A percentile compares a stretch with the other conserved stretches of the same genome.
Conservation (phyloP, 345 rosid species). For the Adansonia digitata region DNA sequence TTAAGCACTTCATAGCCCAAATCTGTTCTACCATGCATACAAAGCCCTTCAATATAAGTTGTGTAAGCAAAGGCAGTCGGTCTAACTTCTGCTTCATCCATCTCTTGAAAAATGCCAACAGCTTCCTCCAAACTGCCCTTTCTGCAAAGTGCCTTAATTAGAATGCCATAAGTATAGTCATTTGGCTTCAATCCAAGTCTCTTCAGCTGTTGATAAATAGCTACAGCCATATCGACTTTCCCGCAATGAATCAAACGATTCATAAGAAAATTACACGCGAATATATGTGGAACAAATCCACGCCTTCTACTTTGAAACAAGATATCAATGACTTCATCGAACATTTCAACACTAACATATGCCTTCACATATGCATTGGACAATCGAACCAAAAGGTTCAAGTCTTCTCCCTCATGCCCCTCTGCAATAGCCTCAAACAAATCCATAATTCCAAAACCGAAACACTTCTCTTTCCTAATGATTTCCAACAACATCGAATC, state of each 20-base stretch:
- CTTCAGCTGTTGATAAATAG: slow-evolving; percentile 44
- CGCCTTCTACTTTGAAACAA: slow-evolving; percentile 29
- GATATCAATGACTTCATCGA: slow-evolving; percentile 50
- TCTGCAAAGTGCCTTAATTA: slow-evolving; percentile 59
- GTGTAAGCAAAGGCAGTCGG: slow-evolving; percentile 42
- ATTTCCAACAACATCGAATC: slow-evolving; percentile 40
- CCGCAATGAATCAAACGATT: slow-evolving; percentile 42
- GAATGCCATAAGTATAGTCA: slow-evolving; percentile 47
- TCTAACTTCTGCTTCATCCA: slow-evolving; percentile 40
- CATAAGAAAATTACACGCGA: slow-evolving; percentile 56
- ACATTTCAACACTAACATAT: slow-evolving; percentile 40
- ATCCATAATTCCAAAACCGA: slow-evolving; percentile 31
- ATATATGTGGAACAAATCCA: slow-evolving; percentile 34
- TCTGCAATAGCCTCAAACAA: slow-evolving; percentile 37
- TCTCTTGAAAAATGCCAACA: slow-evolving; percentile 28
- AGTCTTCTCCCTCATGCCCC: slow-evolving; percentile 20
- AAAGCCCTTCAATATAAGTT: slow-evolving; percentile 63
- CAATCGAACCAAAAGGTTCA: slow-evolving; percentile 22
- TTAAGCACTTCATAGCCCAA: slow-evolving; percentile 38
- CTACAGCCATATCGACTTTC: slow-evolving; percentile 37
- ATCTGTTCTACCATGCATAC: slow-evolving; percentile 36
- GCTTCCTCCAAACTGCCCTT: slow-evolving; percentile 52
- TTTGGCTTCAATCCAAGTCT: slow-evolving; percentile 42
- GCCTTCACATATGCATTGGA: slow-evolving; percentile 52
- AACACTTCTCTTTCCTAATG: slow-evolving; percentile 25